Conservation (phyloP, 371 early-diverging fungal genomes). For the Rhizopus microsporus region DNA sequence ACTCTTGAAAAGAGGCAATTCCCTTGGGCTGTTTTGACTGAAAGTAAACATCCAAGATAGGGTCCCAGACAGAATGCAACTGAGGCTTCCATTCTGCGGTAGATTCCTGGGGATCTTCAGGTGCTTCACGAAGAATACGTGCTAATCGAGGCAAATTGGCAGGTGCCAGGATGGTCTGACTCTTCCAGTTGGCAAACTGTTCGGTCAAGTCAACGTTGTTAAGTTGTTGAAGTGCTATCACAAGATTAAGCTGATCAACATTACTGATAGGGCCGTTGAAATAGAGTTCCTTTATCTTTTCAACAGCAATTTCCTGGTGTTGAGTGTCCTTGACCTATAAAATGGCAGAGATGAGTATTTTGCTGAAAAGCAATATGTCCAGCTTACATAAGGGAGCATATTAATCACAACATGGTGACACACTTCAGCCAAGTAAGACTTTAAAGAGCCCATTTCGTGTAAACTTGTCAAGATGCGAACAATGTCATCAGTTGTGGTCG, state of each 20-base stretch:
- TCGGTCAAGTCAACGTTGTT: constrained; percentile 42
- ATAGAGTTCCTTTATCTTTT: constrained; percentile 52
- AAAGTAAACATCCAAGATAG: constrained; percentile 62
- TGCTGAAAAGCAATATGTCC: too few species aligned
- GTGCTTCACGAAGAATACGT: constrained; percentile 54
- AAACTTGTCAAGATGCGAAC: constrained; percentile 66
- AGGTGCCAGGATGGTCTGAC: constrained; percentile 49
- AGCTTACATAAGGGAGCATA: constrained; percentile 58
- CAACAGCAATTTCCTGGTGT: constrained; percentile 38
- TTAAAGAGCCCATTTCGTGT: constrained; percentile 64
- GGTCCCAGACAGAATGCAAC: constrained; percentile 82
- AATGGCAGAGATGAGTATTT: background rate
- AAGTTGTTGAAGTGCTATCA: constrained; percentile 52
- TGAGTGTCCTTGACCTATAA: constrained; percentile 30
- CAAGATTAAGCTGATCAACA: constrained; percentile 75
- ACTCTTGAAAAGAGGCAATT: constrained; percentile 69
- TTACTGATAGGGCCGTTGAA: constrained; percentile 61
- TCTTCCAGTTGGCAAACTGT: constrained; percentile 54
- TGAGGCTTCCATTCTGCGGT: constrained; percentile 72
- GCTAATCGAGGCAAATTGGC: constrained; percentile 60
- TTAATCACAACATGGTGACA: constrained; percentile 72
- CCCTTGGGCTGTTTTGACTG: constrained; percentile 16
- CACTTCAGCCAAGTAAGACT: constrained; percentile 77
- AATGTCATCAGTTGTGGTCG: constrained; percentile 69
- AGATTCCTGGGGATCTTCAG: constrained; percentile 48